Base-by-base conservation (phyloP, 164 flowering plant genomes). In the Litsea cubeba region DNA sequence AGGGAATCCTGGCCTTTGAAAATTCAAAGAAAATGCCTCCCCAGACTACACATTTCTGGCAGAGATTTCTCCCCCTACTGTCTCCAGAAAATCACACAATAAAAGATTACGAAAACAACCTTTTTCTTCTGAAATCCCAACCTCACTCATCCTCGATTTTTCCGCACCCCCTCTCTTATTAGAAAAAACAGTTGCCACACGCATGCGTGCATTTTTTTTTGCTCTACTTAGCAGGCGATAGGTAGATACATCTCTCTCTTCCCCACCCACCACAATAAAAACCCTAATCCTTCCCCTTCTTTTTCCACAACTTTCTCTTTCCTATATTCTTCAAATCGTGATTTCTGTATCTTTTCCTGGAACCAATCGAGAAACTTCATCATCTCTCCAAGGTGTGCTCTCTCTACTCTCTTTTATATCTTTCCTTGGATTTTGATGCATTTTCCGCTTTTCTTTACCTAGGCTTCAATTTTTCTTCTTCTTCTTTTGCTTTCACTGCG, bases 121-220 rank as follows among this genome's bases (percentile, higher is more conserved):
- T 5, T 54, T 17, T 54, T 17, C 60, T 66, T 17, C 69, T 66
- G 69, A 66, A 66, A 66, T 35, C 28, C n/a, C 69, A 66, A 66
- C 69, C 69, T 17, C 49, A 66, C n/a, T 4, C 69, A 15, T 17
- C 28, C 40, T 66, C 46, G 69, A 14, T 30, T 15, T 32, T 66
- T 30, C 69, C 69, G 69, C 69, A 32, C 12, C 17, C 67, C 0
- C 10, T 6, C 11, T 40, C 46, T 8, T 40, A 64, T 28, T 28
- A 23, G 8, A 25, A 23, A 64, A 23, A 18, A 12, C 62, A 17
- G n/a, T 17, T n/a, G 10, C 32, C 32, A 63, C 28, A 10, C 3
- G 2, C 66, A 22, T n/a, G 22, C 32, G 24, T 24, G 6, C 30
- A 8, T 12, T 22, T 12, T 63, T 25, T 63, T 11, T 4, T 20